These are phyloP conservation scores for Suhomyces kilbournensis DNA, from an alignment of 805 yeast species.

Conservation along the genomic window DNA sequence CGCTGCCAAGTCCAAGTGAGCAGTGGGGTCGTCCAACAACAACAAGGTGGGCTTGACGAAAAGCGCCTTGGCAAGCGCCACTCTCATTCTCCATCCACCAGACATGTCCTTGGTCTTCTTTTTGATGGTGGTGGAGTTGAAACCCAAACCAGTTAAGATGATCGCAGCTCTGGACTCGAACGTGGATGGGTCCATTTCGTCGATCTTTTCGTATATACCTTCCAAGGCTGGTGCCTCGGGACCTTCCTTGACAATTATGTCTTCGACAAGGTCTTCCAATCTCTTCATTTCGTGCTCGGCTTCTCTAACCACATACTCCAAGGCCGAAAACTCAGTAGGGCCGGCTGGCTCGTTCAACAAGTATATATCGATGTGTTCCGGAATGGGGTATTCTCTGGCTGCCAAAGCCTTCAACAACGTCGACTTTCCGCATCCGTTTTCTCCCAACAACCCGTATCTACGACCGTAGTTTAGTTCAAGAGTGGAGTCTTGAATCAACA, in stretches of 20 bases:
- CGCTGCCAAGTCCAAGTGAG: constrained; percentile 98
- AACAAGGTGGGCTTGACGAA: constrained; percentile 96
- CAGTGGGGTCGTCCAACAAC: constrained; percentile 97
- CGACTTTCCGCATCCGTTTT: constrained; percentile 98
- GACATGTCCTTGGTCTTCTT: constrained; percentile 98
- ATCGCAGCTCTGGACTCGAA: constrained; percentile 96
- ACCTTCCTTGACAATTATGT: constrained; percentile 83
- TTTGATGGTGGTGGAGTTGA: constrained; percentile 78
- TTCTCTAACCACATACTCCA: constrained; percentile 95
- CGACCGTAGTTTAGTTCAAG: constrained; percentile 95
- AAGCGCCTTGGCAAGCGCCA: constrained; percentile 94
- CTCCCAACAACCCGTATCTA: constrained; percentile 96
- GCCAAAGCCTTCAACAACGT: constrained; percentile 91
- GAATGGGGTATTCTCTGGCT: constrained; percentile 94
- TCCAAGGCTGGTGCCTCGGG: constrained; percentile 88
- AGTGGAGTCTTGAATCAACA: constrained; percentile 85
- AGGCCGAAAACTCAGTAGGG: constrained; percentile 85
- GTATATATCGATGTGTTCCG: constrained; percentile 87
- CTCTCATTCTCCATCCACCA: constrained; percentile 99
- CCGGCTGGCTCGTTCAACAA: constrained; percentile 97
- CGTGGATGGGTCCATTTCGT: constrained; percentile 91
- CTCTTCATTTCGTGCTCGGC: constrained; percentile 91
- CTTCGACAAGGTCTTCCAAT: constrained; percentile 88
- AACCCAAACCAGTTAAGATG: constrained; percentile 95
- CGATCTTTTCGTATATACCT: constrained; percentile 90